phyloP scores from a whole-genome alignment of 257 asterid species.

The Solanum ossicruentum region DNA sequence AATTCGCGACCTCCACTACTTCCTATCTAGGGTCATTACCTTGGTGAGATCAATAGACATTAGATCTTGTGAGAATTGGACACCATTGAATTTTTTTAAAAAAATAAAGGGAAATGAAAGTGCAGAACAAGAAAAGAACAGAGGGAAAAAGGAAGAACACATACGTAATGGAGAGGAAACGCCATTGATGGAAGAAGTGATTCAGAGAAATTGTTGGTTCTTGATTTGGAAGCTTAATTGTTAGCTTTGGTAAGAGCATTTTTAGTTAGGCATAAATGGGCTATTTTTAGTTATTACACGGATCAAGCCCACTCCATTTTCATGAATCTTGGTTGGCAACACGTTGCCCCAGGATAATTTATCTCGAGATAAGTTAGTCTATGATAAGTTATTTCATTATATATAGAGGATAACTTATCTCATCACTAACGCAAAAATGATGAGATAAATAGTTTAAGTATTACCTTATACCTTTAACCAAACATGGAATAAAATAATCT shows the following conservation, averaged over 20 bases:
- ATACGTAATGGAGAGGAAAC: neutral
- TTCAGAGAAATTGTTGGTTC: neutral
- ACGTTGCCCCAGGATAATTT: too few relatives aligned
- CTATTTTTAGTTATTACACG: neutral
- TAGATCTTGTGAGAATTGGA: neutral
- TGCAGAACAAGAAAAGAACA: neutral
- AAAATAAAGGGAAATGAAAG: neutral
- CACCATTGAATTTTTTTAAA: neutral
- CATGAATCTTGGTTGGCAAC: too few relatives aligned
- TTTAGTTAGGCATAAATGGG: neutral
- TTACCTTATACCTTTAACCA: too few relatives aligned
- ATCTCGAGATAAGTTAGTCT: too few relatives aligned
- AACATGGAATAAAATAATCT: too few relatives aligned
- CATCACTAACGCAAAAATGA: too few relatives aligned
- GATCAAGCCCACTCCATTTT: neutral
- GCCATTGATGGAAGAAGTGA: neutral
- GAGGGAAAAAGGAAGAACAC: neutral
- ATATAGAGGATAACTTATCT: too few relatives aligned
- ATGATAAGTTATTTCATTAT: too few relatives aligned
- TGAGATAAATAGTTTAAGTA: too few relatives aligned
- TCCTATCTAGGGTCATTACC: too few relatives aligned
- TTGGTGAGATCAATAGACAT: neutral
- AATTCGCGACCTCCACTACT: too few relatives aligned
- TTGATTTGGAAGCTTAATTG: neutral
- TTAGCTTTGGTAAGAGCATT: neutral